Percentiles rank a stretch among this genome's conserved stretches.
Evolutionary conservation across 129 eudicot species (phyloP).

Genomic region (Flaveria sonorensis): DNA sequence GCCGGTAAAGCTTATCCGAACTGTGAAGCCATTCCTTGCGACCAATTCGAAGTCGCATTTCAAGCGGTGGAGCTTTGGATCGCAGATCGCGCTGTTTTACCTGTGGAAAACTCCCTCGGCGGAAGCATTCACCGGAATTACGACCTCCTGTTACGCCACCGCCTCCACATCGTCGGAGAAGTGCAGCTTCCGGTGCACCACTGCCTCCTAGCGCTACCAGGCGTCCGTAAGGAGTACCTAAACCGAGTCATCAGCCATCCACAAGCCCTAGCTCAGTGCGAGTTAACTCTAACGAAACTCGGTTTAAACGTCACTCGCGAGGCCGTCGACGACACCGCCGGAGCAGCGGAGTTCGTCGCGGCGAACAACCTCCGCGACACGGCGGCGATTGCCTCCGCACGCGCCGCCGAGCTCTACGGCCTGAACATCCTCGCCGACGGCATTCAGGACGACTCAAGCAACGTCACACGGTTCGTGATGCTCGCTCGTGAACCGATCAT

Average conservation of each 20-base stretch:
- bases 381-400: constrained; percentile 88
- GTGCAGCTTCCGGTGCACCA: constrained; percentile 89
- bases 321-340: constrained; percentile 97
- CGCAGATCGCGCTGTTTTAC: constrained; percentile 87
- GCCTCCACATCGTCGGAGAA: constrained; percentile 94
- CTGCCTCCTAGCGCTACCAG: constrained; percentile 83
- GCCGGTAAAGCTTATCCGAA: constrained; percentile 94
- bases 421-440: constrained; percentile 75
- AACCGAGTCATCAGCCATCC: constrained; percentile 89
- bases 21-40: constrained; percentile 93
- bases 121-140: constrained; percentile 96
- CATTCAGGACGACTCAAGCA: constrained; percentile 89
- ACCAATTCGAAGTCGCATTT: constrained; percentile 95
- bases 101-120: constrained; percentile 89
- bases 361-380: constrained; percentile 69
- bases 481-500: constrained; percentile 91
- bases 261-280: constrained; percentile 92
- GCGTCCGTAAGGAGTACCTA: constrained; percentile 69
- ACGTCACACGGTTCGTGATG: constrained; percentile 93
- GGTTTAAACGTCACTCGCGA: constrained; percentile 73
- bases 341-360: constrained; percentile 88
- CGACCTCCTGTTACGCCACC: constrained; percentile 88
- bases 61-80: constrained; percentile 95
- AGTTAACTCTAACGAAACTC: constrained; percentile 69
- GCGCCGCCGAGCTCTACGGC: constrained; percentile 96